phyloP scores from a whole-genome alignment of 352 stramenopile species.

The Saprolegnia parasitica region DNA sequence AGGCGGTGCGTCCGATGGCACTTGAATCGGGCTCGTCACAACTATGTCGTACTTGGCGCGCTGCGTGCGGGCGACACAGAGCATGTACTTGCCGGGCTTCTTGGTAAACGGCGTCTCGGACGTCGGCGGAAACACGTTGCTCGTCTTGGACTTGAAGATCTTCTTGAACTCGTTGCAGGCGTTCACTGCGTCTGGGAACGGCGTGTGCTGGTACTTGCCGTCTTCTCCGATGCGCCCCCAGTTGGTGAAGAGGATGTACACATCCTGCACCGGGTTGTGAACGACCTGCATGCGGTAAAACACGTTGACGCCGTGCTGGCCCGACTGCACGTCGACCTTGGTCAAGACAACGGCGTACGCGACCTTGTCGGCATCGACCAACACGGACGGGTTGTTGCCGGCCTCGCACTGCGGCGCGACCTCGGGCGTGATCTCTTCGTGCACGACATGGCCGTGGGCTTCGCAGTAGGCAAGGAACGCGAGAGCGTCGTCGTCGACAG shows the following conservation, averaged over 20 bases:
- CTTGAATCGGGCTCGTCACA: slow-evolving; percentile 51
- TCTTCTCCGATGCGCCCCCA: slow-evolving; percentile 69
- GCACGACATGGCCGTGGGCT: slow-evolving; percentile 49
- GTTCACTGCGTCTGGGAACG: slow-evolving; percentile 48
- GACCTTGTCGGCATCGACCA: slow-evolving; percentile 37
- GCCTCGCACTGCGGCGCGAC: slow-evolving; percentile 59
- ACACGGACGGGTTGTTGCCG: slow-evolving; percentile 46
- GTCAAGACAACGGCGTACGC: slow-evolving; percentile 56
- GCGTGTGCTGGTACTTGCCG: slow-evolving; percentile 76
- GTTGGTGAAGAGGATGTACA: slow-evolving; percentile 77
- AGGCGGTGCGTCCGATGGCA: slow-evolving; percentile 34
- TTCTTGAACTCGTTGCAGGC: slow-evolving; percentile 74
- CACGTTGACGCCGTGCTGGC: slow-evolving; percentile 64
- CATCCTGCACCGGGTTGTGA: slow-evolving; percentile 55
- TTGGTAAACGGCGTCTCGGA: slow-evolving; percentile 43
- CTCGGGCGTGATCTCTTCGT: slow-evolving; percentile 39
- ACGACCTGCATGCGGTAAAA: slow-evolving; percentile 76
- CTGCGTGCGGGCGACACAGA: slow-evolving; percentile 56
- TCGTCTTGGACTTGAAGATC: slow-evolving; percentile 73
- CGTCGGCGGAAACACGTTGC: slow-evolving; percentile 56
- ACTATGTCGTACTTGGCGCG: slow-evolving; percentile 51
- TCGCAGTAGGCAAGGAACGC: slow-evolving; percentile 53
- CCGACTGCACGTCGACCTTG: slow-evolving; percentile 73
- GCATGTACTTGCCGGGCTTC: slow-evolving; percentile 66
- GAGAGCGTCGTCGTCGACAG: slow-evolving; percentile 38